Evolutionary conservation across 768 basidiomycete species (phyloP), one percentile per base, ranked within the genome.

Genomic region (Harrya chromipes): DNA sequence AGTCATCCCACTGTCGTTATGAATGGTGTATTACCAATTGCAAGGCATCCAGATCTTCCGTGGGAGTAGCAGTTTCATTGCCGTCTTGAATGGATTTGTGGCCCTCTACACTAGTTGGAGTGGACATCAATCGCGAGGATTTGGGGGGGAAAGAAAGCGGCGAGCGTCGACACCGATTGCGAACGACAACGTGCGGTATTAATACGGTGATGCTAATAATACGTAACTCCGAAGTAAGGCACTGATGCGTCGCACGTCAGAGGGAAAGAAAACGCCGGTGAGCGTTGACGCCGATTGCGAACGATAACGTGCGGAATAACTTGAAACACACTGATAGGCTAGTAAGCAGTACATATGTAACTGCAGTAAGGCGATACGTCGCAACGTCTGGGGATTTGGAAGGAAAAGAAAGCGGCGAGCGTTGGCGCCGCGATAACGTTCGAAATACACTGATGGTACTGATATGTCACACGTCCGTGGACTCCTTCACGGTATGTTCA

Each of bases 1-100:
- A 61, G 57, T 60, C 65, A 60, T 59, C 63, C 64, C 64, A 54
- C 29, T 29, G 12, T 60, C 62, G 51, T 56, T 53, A 54, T 48
- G 41, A 52, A 59, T 37, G 39, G 52, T 35, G 53, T 46, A 75
- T 80, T 73, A 83, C 82, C 82, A 84, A 60, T 65, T 83, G 80
- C 43, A 81, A 57, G 52, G 75, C 71, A 62, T 83, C 81, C 46
- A 62, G 52, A 53, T 79, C 77, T 50, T 71, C 54, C 43, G 62
- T 43, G 14, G 33, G 33, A 19, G 67, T 52, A 2, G 49, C 60
- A 16, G 55, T 60, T 56, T 75, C 72, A 19, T 44, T 36, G 2
- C 35, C 53, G 39, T 20, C 54, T 46, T 60, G 62, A 9, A 21
- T 20, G 43, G 53, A 43, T 42, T 51, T 50, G 37, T 45, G 47